phyloP scores from a whole-genome alignment of 257 asterid species.

The Jacaranda mimosifolia region DNA sequence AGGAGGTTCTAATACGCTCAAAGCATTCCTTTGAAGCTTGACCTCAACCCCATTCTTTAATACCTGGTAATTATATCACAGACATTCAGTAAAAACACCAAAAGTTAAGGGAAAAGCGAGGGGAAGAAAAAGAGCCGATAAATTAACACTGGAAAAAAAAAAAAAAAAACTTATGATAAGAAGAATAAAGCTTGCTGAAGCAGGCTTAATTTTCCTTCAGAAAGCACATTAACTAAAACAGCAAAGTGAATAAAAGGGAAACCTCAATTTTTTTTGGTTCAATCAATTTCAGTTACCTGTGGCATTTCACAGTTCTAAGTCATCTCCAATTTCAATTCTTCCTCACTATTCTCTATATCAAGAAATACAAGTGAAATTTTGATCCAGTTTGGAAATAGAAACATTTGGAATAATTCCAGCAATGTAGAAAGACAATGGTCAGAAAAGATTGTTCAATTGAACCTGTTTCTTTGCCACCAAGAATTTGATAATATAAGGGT shows the following conservation, averaged over 20 bases:
- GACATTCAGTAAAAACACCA: not conserved
- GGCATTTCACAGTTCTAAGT: slow-evolving; percentile 14
- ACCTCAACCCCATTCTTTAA: slow-evolving; percentile 96
- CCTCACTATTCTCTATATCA: not conserved
- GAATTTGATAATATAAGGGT: not conserved
- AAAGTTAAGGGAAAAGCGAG: not conserved
- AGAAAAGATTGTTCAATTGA: not conserved
- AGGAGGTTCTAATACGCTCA: slow-evolving; percentile 92
- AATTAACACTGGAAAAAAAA: not conserved
- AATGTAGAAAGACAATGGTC: not conserved
- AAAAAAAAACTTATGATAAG: too few species aligned
- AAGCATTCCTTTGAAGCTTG: slow-evolving; percentile 92
- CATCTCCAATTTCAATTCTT: slow-evolving; percentile 14
- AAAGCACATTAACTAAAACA: slow-evolving; percentile 12
- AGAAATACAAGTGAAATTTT: not conserved
- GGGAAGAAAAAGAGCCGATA: not conserved
- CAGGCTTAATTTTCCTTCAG: not conserved
- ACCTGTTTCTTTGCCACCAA: slow-evolving; percentile 1
- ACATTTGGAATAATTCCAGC: not conserved
- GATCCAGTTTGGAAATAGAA: not conserved
- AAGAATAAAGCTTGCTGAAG: not conserved
- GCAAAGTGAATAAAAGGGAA: slow-evolving; percentile 8
- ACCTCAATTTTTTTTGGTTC: not conserved
- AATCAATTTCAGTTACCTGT: not conserved
- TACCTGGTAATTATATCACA: slow-evolving; percentile 56